Evolutionary conservation across 106 monocot species (phyloP).

Genomic region (Hemerocallis citrina): DNA sequence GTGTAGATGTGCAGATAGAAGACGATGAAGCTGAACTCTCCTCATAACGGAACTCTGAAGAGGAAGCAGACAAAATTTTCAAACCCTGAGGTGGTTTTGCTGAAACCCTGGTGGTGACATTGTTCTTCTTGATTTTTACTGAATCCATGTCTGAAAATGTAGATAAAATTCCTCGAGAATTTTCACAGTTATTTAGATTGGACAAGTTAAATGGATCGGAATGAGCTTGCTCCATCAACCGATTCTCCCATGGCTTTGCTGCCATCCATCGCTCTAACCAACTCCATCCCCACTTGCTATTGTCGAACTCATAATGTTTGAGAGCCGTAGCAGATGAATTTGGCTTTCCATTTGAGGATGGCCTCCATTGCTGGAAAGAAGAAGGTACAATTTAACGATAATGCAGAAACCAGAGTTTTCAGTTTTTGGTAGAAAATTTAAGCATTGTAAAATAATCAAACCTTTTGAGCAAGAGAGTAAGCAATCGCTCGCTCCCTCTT

Average conservation of each 20-base stretch:
- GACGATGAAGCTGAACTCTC: slow-evolving; percentile 57
- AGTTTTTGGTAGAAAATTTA: not conserved
- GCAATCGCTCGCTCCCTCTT: slow-evolving; percentile 74
- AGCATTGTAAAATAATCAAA: not conserved
- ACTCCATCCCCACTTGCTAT: slow-evolving; percentile 22
- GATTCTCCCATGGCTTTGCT: slow-evolving; percentile 55
- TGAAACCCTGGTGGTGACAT: slow-evolving; percentile 45
- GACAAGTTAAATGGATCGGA: slow-evolving; percentile 4
- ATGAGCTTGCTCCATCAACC: slow-evolving; percentile 28
- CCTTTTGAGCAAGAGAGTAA: slow-evolving; percentile 59
- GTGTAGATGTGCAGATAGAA: slow-evolving; percentile 42
- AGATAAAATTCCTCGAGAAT: not conserved
- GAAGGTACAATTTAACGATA: not conserved
- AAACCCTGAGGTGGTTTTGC: slow-evolving; percentile 22
- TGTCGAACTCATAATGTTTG: slow-evolving; percentile 13
- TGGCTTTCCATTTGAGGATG: slow-evolving; percentile 14
- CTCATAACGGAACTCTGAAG: slow-evolving; percentile 32
- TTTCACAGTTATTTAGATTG: slow-evolving; percentile 3
- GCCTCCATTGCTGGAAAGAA: slow-evolving; percentile 33
- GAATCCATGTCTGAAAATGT: slow-evolving; percentile 14
- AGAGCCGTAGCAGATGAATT: slow-evolving; percentile 9
- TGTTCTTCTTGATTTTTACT: slow-evolving; percentile 47
- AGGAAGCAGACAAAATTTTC: slow-evolving; percentile 14
- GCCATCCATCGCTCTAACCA: slow-evolving; percentile 67
- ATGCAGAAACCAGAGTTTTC: not conserved